A percentile compares a stretch with the other conserved stretches of the same genome.
Evolutionary conservation across 148 eudicot species (phyloP).

Genomic region (Chenopodium quinoa): DNA sequence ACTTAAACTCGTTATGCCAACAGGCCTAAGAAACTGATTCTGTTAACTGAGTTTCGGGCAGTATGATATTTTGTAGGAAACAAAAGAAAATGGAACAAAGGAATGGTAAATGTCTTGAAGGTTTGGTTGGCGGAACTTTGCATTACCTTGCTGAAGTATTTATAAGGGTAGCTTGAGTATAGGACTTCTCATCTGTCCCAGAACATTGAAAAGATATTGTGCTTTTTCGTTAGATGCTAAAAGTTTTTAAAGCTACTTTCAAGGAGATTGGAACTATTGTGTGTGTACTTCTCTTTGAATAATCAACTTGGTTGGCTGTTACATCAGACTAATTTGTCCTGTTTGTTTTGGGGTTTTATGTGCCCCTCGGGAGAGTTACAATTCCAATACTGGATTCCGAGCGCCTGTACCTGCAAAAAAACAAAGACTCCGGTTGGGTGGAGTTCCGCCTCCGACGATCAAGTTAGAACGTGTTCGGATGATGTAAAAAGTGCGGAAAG

Average conservation of each 20-base stretch:
- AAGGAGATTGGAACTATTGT: slow-evolving; percentile 22
- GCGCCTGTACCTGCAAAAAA: too few species aligned
- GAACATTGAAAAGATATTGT: slow-evolving; percentile 44
- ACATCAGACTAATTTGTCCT: slow-evolving; percentile 21
- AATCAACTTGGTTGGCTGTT: slow-evolving; percentile 20
- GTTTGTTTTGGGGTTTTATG: too few species aligned
- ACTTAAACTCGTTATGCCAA: slow-evolving; percentile 22
- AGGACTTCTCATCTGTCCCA: slow-evolving; percentile 24
- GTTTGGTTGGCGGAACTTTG: slow-evolving; percentile 38
- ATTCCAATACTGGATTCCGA: too few species aligned
- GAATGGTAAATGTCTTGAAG: slow-evolving; percentile 20
- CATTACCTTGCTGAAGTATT: slow-evolving; percentile 35
- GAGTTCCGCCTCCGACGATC: too few species aligned
- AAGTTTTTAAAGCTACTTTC: slow-evolving; percentile 39
- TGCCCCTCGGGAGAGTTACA: too few species aligned
- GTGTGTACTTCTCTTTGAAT: slow-evolving; percentile 23
- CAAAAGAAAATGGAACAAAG: background rate
- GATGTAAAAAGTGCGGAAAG: too few species aligned
- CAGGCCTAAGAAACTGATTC: slow-evolving; percentile 5
- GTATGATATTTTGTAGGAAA: slow-evolving; percentile 8
- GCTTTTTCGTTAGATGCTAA: slow-evolving; percentile 56
- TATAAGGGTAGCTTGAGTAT: slow-evolving; percentile 41
- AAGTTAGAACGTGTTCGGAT: too few species aligned
- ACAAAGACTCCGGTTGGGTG: too few species aligned
- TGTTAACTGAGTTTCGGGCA: background rate